Conservation (phyloP, 192 early-diverging fungal genomes). For the Coemansia sp. region DNA sequence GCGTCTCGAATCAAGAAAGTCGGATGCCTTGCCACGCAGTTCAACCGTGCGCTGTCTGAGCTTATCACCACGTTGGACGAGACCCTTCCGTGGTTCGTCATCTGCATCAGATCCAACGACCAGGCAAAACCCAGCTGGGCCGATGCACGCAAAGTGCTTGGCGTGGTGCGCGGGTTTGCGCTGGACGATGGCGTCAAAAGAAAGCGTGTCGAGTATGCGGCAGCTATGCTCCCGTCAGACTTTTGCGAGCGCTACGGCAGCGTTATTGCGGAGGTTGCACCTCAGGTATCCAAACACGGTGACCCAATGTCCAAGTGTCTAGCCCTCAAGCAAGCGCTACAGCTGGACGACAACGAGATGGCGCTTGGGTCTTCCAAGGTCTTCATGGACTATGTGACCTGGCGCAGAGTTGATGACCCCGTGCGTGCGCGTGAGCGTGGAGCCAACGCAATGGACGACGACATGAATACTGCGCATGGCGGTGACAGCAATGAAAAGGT, state of each 20-base stretch:
- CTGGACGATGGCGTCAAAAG: constrained; percentile 63
- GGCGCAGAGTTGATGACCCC: constrained; percentile 68
- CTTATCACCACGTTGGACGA: constrained; percentile 77
- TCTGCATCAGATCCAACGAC: constrained; percentile 79
- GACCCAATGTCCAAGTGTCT: constrained; percentile 26
- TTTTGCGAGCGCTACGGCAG: constrained; percentile 74
- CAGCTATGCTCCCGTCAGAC: constrained; percentile 69
- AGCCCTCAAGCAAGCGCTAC: constrained; percentile 29
- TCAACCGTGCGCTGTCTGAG: constrained; percentile 69
- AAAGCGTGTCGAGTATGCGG: constrained; percentile 69
- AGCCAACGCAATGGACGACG: constrained; percentile 18
- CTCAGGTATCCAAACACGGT: constrained; percentile 2
- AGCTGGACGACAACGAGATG: constrained; percentile 26
- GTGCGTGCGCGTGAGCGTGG: constrained; percentile 65
- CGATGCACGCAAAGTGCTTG: constrained; percentile 66
- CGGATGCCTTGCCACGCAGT: constrained; percentile 56
- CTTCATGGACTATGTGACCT: constrained; percentile 62
- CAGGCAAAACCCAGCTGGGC: constrained; percentile 65
- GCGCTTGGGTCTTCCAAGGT: constrained; percentile 58
- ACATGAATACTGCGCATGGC: constrained; percentile 17
- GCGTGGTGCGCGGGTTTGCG: constrained; percentile 59
- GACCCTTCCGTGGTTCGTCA: constrained; percentile 80
- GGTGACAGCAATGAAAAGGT: constrained; percentile 30
- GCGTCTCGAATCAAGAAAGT: constrained; percentile 61
- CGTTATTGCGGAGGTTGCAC: constrained; percentile 44